A percentile compares a stretch with the other conserved stretches of the same genome.
phyloP scores from a whole-genome alignment of 2,329 filamentous ascomycete genomes.

The Didymella pomorum region DNA sequence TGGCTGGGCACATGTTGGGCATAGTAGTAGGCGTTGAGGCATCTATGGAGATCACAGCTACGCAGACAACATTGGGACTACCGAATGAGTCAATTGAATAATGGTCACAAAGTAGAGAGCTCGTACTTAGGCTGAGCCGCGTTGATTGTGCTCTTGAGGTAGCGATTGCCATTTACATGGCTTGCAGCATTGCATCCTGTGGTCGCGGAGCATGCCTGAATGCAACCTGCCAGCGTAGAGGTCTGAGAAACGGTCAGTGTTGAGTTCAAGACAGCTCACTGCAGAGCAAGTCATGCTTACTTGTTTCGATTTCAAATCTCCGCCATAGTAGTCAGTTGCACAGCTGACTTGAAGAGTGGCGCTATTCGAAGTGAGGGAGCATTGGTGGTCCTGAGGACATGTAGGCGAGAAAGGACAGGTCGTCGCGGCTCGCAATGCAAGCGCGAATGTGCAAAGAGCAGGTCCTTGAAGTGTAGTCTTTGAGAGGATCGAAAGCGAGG shows the following conservation, averaged over 20 bases:
- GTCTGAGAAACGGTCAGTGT: neutral
- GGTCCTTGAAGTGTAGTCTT: neutral
- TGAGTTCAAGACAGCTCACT: neutral
- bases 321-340: slow-evolving; percentile 4
- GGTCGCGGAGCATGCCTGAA: neutral
- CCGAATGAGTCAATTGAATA: neutral
- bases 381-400: slow-evolving; percentile 4
- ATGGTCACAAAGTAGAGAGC: neutral
- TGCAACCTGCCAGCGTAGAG: slow-evolving; percentile 2
- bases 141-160: neutral
- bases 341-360: slow-evolving; percentile 9
- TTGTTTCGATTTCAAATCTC: slow-evolving; percentile 1
- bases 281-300: neutral
- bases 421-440: slow-evolving; percentile 4
- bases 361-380: slow-evolving; percentile 1
- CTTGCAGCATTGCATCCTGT: neutral
- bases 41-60: neutral
- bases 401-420: neutral
- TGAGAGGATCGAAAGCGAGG: neutral
- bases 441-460: neutral
- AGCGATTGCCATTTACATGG: slow-evolving; percentile 3
- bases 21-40: neutral
- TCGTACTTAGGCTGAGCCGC: slow-evolving; percentile 1
- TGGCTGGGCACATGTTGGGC: neutral
- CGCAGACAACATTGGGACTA: neutral